Percentiles rank a stretch among this genome's conserved stretches.
These are phyloP conservation scores for Tylopilus vinaceipallidus DNA, from an alignment of 768 basidiomycete genomes.

Conservation along the genomic window DNA sequence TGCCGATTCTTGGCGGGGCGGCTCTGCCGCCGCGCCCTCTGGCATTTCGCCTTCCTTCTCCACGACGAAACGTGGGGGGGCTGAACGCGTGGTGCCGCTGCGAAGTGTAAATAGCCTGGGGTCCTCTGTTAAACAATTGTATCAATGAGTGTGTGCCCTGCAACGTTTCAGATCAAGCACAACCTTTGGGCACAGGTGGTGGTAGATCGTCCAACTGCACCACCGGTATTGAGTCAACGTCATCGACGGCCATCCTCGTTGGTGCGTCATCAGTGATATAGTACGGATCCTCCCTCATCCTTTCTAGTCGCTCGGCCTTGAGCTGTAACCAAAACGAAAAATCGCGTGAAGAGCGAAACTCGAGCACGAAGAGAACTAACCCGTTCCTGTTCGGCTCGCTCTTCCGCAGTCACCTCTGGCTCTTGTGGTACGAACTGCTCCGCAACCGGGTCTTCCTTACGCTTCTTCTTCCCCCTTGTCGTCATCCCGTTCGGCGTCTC, in stretches of 20 bases:
- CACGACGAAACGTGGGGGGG: slow-evolving; percentile 53
- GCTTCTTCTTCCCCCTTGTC: slow-evolving; percentile 48
- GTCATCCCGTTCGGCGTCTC: slow-evolving; percentile 24
- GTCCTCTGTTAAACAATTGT: slow-evolving; percentile 32
- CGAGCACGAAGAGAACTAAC: slow-evolving; percentile 38
- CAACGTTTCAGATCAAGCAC: background rate
- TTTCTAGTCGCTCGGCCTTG: slow-evolving; percentile 71
- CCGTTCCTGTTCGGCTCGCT: slow-evolving; percentile 56
- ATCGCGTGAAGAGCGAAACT: slow-evolving; percentile 3
- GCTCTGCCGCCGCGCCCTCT: slow-evolving; percentile 39
- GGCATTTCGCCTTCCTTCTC: slow-evolving; percentile 90
- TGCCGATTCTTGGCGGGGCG: slow-evolving; percentile 22
- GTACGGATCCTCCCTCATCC: slow-evolving; percentile 85
- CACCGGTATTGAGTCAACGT: slow-evolving; percentile 91
- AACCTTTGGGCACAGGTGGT: slow-evolving; percentile 39
- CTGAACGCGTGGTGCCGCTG: slow-evolving; percentile 38
- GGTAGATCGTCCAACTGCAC: slow-evolving; percentile 78
- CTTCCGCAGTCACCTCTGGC: slow-evolving; percentile 55
- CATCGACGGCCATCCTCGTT: slow-evolving; percentile 41
- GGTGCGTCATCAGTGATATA: slow-evolving; percentile 73
- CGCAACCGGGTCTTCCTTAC: slow-evolving; percentile 19
- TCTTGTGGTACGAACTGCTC: slow-evolving; percentile 40
- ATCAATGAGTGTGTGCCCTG: slow-evolving; percentile 20
- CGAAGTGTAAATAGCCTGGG: slow-evolving; percentile 46
- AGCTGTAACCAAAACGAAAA: slow-evolving; percentile 43